Conservation (phyloP, 1,284 basidiomycete genomes). For the Ceratobasidium papillatum region DNA sequence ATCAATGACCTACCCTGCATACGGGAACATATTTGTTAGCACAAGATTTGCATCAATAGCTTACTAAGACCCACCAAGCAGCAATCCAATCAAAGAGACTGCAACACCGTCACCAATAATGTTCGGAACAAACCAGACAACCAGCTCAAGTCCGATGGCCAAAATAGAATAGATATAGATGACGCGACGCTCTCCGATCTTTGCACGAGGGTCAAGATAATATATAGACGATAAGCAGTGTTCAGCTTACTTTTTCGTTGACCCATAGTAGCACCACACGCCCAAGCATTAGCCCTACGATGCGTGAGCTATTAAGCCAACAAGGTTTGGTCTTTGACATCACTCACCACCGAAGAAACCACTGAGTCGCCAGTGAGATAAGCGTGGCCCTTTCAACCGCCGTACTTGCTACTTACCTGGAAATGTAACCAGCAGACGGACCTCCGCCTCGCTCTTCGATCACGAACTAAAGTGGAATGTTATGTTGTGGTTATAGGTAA, state of each 20-base stretch:
- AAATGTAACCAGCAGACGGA: constrained; percentile 53
- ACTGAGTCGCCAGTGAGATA: not conserved
- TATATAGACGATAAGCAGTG: not conserved
- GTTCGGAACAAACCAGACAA: constrained; percentile 48
- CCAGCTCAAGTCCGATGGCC: constrained; percentile 48
- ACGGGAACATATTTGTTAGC: not conserved
- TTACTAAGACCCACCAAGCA: constrained; percentile 48
- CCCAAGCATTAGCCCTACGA: constrained; percentile 49
- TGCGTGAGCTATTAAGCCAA: not conserved
- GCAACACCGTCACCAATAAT: constrained; percentile 48
- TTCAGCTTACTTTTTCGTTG: constrained; percentile 46
- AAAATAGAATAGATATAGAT: constrained; percentile 47
- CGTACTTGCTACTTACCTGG: constrained; percentile 37
- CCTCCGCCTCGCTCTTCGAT: constrained; percentile 51
- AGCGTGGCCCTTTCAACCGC: not conserved
- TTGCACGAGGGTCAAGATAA: not conserved
- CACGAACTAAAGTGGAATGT: not conserved
- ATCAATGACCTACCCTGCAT: constrained; percentile 18
- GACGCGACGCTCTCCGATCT: constrained; percentile 46
- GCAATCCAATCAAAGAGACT: constrained; percentile 47
- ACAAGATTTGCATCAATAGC: not conserved
- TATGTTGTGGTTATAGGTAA: not conserved
- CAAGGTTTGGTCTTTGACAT: not conserved
- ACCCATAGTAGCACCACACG: constrained; percentile 49
- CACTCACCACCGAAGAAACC: constrained; percentile 33